Conservation (phyloP, 2,329 filamentous ascomycete species). For the Calonectria fujianensis region DNA sequence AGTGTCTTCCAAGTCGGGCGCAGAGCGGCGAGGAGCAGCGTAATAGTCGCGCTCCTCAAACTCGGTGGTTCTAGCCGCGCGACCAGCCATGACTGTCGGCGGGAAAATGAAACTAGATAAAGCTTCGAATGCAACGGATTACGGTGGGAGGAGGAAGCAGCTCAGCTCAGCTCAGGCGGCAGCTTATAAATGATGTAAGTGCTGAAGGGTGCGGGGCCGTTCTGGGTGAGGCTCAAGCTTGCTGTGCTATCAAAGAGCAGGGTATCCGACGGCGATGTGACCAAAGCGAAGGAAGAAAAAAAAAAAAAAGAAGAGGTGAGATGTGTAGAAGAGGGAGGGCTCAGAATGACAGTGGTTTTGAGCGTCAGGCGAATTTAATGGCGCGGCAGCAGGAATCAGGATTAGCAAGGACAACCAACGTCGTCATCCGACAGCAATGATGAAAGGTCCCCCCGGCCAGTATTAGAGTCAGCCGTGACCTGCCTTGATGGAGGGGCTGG, state of each 20-base stretch:
- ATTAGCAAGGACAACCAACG: slow-evolving; percentile 53
- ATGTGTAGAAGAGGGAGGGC: slow-evolving; percentile 31
- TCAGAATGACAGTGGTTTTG: slow-evolving; percentile 42
- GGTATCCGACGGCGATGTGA: slow-evolving; percentile 45
- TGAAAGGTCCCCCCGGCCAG: slow-evolving; percentile 53
- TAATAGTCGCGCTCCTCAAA: slow-evolving; percentile 69
- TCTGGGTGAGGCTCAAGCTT: slow-evolving; percentile 46
- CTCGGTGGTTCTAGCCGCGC: slow-evolving; percentile 58
- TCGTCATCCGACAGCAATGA: slow-evolving; percentile 56
- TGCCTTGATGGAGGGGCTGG: slow-evolving; percentile 53
- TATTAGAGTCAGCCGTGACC: slow-evolving; percentile 54
- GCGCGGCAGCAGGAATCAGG: slow-evolving; percentile 54
- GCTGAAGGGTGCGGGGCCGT: slow-evolving; percentile 23
- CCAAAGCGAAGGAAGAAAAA: slow-evolving; percentile 30
- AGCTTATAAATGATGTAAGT: slow-evolving; percentile 32
- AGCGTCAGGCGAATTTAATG: slow-evolving; percentile 55
- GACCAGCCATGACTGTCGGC: slow-evolving; percentile 52
- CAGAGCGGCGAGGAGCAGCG: slow-evolving; percentile 59
- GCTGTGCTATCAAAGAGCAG: slow-evolving; percentile 41
- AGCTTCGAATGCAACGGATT: slow-evolving; percentile 35
- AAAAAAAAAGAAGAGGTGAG: slow-evolving; percentile 30
- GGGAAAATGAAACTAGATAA: slow-evolving; percentile 31
- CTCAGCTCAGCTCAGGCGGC: slow-evolving; percentile 14
- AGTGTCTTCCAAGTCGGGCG: slow-evolving; percentile 61
- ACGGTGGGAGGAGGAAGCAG: slow-evolving; percentile 5